These are phyloP conservation scores for Tubosaeta sp. DNA, from an alignment of 768 basidiomycete species.

Conservation along the genomic window DNA sequence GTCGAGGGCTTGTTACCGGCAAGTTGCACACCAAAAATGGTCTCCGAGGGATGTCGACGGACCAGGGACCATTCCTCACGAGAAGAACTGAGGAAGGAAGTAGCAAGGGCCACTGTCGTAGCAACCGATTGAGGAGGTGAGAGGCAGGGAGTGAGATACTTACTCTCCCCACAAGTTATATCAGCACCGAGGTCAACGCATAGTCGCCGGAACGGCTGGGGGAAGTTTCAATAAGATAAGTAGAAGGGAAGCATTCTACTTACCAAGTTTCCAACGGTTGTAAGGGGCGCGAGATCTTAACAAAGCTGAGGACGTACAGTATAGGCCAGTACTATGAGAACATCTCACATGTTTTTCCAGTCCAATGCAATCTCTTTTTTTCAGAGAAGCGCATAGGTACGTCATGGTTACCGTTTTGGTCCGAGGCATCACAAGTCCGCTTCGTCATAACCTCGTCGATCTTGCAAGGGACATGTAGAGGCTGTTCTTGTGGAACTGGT, in stretches of 20 bases:
- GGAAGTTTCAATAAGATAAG: not conserved
- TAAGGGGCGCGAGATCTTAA: conserved; percentile 72
- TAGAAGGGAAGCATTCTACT: not conserved
- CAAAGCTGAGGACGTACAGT: conserved; percentile 27
- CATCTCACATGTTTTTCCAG: conserved; percentile 74
- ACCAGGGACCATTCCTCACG: conserved; percentile 95
- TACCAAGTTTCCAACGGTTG: conserved; percentile 94
- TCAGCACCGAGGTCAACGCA: conserved; percentile 86
- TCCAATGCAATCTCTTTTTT: conserved; percentile 85
- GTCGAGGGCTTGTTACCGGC: conserved; percentile 83
- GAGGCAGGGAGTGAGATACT: conserved; percentile 13
- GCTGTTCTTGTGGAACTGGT: conserved; percentile 14
- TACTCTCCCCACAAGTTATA: conserved; percentile 94
- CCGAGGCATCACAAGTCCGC: conserved; percentile 33
- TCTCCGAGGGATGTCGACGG: conserved; percentile 81
- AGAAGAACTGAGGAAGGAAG: conserved; percentile 82
- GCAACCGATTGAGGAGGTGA: not conserved
- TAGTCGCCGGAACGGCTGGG: conserved; percentile 85
- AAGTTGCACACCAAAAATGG: conserved; percentile 86
- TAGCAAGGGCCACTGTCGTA: conserved; percentile 85
- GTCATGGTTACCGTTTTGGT: conserved; percentile 59
- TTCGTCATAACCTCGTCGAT: conserved; percentile 24
- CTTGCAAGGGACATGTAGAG: not conserved
- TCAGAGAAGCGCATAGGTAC: conserved; percentile 68
- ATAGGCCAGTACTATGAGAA: not conserved